A percentile compares a stretch with the other conserved stretches of the same genome.
Conservation (phyloP, 257 asterid genomes). For the Solanum pinnatisectum region DNA sequence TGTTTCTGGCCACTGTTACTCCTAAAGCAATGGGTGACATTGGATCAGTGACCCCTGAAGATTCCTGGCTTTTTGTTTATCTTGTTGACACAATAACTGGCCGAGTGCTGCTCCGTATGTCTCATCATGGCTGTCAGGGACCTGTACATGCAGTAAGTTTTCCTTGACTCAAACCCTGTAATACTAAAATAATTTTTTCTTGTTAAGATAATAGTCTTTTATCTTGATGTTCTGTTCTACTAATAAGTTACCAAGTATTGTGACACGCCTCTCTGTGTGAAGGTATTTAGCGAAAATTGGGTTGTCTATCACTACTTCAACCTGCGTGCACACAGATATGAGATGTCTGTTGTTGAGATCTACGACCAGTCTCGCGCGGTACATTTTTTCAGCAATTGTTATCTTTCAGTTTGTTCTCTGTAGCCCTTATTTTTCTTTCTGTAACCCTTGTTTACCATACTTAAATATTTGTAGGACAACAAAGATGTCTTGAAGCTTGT, state of each 20-base stretch:
- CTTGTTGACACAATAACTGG: conserved; percentile 88
- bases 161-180: neutral
- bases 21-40: conserved; percentile 82
- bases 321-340: conserved; percentile 91
- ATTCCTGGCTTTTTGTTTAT: conserved; percentile 71
- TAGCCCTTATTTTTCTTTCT: neutral
- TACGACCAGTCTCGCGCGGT: conserved; percentile 98
- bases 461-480: conserved; percentile 59
- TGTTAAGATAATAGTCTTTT: neutral
- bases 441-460: conserved; percentile 2
- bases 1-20: conserved; percentile 80
- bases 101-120: conserved; percentile 80
- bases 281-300: conserved; percentile 99
- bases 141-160: conserved; percentile 83
- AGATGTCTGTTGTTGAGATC: conserved; percentile 97
- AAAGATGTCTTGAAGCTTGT: conserved; percentile 87
- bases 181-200: neutral
- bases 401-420: neutral
- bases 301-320: conserved; percentile 96
- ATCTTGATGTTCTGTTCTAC: neutral
- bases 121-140: conserved; percentile 94
- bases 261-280: conserved; percentile 2
- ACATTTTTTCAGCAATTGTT: conserved; percentile 20
- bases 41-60: conserved; percentile 91
- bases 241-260: neutral